A percentile compares a stretch with the other conserved stretches of the same genome.
phyloP scores from a whole-genome alignment of 2,329 filamentous ascomycete genomes.

The Coleophoma eucalyptorum region DNA sequence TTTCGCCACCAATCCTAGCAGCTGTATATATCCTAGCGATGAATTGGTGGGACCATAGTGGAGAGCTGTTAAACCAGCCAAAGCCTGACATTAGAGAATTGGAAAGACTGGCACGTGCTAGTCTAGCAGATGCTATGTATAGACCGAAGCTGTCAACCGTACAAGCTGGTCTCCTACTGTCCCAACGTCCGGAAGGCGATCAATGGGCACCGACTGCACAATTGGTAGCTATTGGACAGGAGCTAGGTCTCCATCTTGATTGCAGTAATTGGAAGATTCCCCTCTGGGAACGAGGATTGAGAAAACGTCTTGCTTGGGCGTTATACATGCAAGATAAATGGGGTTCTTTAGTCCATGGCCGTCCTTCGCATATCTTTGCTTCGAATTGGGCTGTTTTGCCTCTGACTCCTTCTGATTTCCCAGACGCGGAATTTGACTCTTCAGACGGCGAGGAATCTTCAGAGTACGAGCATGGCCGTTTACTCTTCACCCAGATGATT shows the following conservation, averaged over 20 bases:
- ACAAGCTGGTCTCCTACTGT: constrained; percentile 71
- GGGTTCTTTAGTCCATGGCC: constrained; percentile 80
- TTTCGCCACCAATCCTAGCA: constrained; percentile 72
- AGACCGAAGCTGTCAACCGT: constrained; percentile 78
- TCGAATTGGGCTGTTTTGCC: constrained; percentile 73
- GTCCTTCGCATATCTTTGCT: constrained; percentile 70
- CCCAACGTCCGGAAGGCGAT: constrained; percentile 72
- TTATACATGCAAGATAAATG: constrained; percentile 94
- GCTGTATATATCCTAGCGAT: constrained; percentile 82
- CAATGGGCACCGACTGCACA: constrained; percentile 86
- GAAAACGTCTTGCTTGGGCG: constrained; percentile 86
- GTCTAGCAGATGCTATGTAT: constrained; percentile 73
- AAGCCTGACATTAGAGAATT: constrained; percentile 71
- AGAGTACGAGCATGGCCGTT: constrained; percentile 63
- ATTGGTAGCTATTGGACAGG: constrained; percentile 80
- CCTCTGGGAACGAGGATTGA: constrained; percentile 78
- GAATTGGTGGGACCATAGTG: constrained; percentile 81
- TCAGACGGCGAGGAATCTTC: constrained; percentile 53
- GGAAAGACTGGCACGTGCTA: constrained; percentile 69
- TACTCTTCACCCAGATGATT: constrained; percentile 73
- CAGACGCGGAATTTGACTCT: constrained; percentile 66
- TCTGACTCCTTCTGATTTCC: constrained; percentile 66
- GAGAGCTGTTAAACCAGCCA: constrained; percentile 57
- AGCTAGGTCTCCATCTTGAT: constrained; percentile 85
- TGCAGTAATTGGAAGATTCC: constrained; percentile 86